These are phyloP conservation scores for Fusarium fracticaudum DNA, from an alignment of 2,329 filamentous ascomycete genomes.

Conservation along the genomic window DNA sequence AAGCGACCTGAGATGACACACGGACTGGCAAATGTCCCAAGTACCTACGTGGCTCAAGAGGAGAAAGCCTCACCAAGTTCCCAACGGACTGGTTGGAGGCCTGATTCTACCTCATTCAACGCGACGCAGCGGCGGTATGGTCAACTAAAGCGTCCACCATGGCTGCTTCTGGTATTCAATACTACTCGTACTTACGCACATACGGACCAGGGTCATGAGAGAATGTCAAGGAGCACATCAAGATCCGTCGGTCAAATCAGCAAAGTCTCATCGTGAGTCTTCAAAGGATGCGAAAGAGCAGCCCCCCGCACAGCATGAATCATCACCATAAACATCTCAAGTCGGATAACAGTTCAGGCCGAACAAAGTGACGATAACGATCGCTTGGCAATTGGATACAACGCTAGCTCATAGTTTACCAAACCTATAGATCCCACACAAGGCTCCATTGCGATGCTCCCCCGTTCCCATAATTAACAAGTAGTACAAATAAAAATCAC, in stretches of 20 bases:
- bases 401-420: conserved; percentile 2
- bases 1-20: background rate
- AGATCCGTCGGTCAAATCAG: background rate
- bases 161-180: background rate
- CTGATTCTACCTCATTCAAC: background rate
- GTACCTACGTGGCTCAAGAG: background rate
- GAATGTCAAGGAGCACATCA: background rate
- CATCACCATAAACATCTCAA: background rate
- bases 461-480: conserved; percentile 29
- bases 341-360: background rate
- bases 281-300: background rate
- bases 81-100: background rate
- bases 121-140: background rate
- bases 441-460: conserved; percentile 33
- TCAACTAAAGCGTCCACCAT: background rate
- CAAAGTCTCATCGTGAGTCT: background rate
- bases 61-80: background rate
- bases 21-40: background rate
- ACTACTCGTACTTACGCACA: background rate
- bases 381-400: conserved; percentile 12
- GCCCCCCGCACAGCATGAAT: background rate
- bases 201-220: background rate
- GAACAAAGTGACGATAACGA: background rate
- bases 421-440: conserved; percentile 23
- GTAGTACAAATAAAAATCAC: conserved; percentile 26